Evolutionary conservation across 2,329 filamentous ascomycete genomes (phyloP), one percentile per base, ranked within the genome.

Genomic region (Trichoderma harzianum): DNA sequence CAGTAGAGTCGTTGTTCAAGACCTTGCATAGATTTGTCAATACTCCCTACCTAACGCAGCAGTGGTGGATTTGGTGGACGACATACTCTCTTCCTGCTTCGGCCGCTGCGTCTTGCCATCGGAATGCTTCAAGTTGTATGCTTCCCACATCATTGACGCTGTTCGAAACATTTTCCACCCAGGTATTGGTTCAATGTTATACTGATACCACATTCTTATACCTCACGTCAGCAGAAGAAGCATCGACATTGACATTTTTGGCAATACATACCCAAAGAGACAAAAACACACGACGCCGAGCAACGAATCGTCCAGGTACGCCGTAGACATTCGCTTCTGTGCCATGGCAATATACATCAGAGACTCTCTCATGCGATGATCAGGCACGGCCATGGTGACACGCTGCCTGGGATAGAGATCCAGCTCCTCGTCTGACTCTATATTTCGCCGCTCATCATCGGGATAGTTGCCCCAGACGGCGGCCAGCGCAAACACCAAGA

Each of bases 81-180:
- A n/a, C 63, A 55, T 66, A 66, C 63, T 66, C 30, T 66, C 63
- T 39, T 66, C 63, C 18, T 66, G 63, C 24, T 28, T 66, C 16
- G 30, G 47, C 30, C 63, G 63, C 21, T n/a, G 47, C 11, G 63
- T 66, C 21, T 66, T 66, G 5, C 63, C 63, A 3, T 66, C 63
- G 5, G 63, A 66, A 12, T 66, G 63, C 47, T 66, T 66, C 5
- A 66, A 47, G 10, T 66, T 66, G 21, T 66, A 66, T 18, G 63
- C 63, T 14, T 66, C 63, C 63, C 63, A 66, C 63, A 66, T 66
- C 63, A 66, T 66, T 5, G 63, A 66, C 1, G 63, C 63, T 3
- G 63, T 66, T 18, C 63, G 47, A 16, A 66, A 66, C 63, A 66
- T 66, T 14, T 66, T 66, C 63, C 63, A 66, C 12, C 63, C 63